phyloP scores from a whole-genome alignment of 1,284 basidiomycete species.

The Lentinula novae-zelandiae region DNA sequence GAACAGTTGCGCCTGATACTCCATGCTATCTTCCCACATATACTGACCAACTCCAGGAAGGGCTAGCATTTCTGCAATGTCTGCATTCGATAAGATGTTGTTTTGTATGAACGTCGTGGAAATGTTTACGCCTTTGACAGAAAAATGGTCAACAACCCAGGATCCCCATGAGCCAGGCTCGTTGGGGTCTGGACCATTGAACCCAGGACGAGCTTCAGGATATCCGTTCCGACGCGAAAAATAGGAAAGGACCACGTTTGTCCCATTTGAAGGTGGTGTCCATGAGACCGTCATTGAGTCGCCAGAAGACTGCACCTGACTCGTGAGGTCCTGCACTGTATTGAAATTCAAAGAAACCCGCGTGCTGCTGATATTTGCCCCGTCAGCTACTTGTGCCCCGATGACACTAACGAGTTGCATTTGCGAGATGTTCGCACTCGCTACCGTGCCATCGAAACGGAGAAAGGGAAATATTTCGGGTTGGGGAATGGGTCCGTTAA shows the following conservation, averaged over 20 bases:
- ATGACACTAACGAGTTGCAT: slow-evolving; percentile 15
- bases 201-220: slow-evolving; percentile 15
- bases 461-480: slow-evolving; percentile 13
- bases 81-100: slow-evolving; percentile 14
- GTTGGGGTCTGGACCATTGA: slow-evolving; percentile 13
- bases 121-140: slow-evolving; percentile 16
- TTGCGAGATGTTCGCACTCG: slow-evolving; percentile 15
- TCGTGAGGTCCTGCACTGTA: slow-evolving; percentile 16
- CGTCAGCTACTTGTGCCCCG: slow-evolving; percentile 14
- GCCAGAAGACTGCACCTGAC: slow-evolving; percentile 10
- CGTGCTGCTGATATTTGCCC: slow-evolving; percentile 7
- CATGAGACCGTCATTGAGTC: slow-evolving; percentile 8
- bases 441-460: slow-evolving; percentile 8
- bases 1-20: slow-evolving; percentile 17
- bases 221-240: slow-evolving; percentile 18
- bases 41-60: slow-evolving; percentile 17
- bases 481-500: slow-evolving; percentile 12
- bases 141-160: slow-evolving; percentile 19
- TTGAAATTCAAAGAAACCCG: slow-evolving; percentile 17
- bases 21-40: slow-evolving; percentile 20
- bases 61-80: slow-evolving; percentile 13
- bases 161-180: slow-evolving; percentile 18
- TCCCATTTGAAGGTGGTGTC: slow-evolving; percentile 12
- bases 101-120: slow-evolving; percentile 15
- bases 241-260: slow-evolving; percentile 16